Base-by-base conservation (phyloP, 2,329 filamentous ascomycete genomes). In the Pseudohalonectria lignicola region DNA sequence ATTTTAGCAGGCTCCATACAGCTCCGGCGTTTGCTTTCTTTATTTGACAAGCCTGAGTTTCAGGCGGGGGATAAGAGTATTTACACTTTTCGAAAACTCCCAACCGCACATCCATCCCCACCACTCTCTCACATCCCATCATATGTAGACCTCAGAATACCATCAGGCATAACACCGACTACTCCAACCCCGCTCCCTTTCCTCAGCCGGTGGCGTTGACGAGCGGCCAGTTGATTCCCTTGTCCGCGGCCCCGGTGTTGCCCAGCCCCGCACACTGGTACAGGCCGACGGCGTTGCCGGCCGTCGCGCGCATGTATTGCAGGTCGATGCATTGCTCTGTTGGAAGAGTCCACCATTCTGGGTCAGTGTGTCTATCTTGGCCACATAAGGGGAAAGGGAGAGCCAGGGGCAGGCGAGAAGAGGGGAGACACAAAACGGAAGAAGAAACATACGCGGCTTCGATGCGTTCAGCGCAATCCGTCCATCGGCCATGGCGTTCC, bases 181-280 rank as follows among this genome's bases (percentile, higher is more conserved):
- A n/a, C n/a, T n/a, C n/a, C n/a, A n/a, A n/a, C n/a, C n/a, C n/a
- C n/a, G n/a, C n/a, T n/a, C n/a, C n/a, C n/a, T 26, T 12, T 26
- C 12, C 12, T 26, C 12, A 26, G 23, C 8, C 8, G 23, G 29
- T 32, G 13, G 32, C 36, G 19, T 31, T 25, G 2, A 38, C 49
- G 15, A 63, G 50, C 6, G 58, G 54, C 57, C 55, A 63, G 49
- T 62, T 62, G 43, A 62, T 62, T 3, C 60, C 60, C 47, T 58
- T 59, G 45, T 63, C 60, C 8, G 46, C 57, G 0, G 60, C 60
- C 1, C 60, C 60, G 1, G 43, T 54, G 42, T 60, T 60, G 10
- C 56, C 59, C 16, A 63, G 44, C 1, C 60, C 60, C 0, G 57
- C 59, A 33, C 60, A 63, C 38, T 39, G 52, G 41, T 60, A 62